Percentiles rank a stretch among this genome's conserved stretches.
phyloP scores from a whole-genome alignment of 208 protist genomes.

The Leishmania martiniquensis region DNA sequence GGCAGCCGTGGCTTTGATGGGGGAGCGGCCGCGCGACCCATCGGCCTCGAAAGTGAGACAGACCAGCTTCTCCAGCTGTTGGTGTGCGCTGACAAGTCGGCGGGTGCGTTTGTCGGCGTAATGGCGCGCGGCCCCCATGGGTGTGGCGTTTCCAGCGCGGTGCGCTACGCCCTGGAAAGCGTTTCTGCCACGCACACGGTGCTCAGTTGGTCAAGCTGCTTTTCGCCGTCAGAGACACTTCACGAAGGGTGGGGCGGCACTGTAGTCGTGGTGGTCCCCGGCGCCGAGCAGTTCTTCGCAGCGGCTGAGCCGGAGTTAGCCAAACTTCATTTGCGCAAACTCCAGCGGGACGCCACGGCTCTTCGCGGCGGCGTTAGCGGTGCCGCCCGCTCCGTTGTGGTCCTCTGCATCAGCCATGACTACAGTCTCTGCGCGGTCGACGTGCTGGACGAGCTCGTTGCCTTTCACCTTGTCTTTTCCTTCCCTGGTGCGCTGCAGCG shows the following conservation, averaged over 20 bases:
- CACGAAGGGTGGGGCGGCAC: conserved; percentile 17
- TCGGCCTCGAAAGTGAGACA: conserved; percentile 46
- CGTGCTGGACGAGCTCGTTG: conserved; percentile 51
- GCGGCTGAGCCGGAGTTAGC: conserved; percentile 49
- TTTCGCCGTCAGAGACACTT: conserved; percentile 13
- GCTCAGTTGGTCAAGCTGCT: conserved; percentile 44
- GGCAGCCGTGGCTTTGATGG: neutral
- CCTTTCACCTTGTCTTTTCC: conserved; percentile 42
- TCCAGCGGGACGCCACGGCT: conserved; percentile 29
- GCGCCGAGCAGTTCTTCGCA: conserved; percentile 49
- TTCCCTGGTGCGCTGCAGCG: conserved; percentile 45
- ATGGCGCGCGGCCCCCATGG: conserved; percentile 49
- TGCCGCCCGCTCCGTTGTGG: conserved; percentile 38
- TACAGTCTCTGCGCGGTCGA: conserved; percentile 29
- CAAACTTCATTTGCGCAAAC: conserved; percentile 30
- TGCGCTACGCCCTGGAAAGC: conserved; percentile 34
- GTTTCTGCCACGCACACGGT: conserved; percentile 17
- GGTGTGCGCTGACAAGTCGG: conserved; percentile 19
- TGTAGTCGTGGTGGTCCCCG: conserved; percentile 40
- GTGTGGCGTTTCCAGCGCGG: conserved; percentile 51
- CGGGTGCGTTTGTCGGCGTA: conserved; percentile 42
- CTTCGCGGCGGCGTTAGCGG: conserved; percentile 29
- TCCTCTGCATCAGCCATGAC: conserved; percentile 49
- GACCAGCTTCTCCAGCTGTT: conserved; percentile 34
- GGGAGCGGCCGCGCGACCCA: conserved; percentile 6